Percentiles rank a stretch among this genome's conserved stretches.
phyloP scores from a whole-genome alignment of 2,329 filamentous ascomycete species.

The Iodosphaeria phyllophila region DNA sequence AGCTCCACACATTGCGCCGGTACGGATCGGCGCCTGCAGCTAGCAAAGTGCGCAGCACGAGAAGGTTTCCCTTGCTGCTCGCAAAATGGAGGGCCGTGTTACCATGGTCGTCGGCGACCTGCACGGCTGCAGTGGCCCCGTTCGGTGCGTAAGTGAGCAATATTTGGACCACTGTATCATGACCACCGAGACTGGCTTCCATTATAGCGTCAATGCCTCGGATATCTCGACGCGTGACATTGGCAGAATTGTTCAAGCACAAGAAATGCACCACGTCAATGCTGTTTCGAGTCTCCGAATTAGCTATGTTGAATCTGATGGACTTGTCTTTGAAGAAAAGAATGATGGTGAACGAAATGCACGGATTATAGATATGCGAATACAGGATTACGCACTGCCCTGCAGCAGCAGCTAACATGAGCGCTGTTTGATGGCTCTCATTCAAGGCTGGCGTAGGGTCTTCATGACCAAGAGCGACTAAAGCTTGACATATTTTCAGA shows the following conservation, averaged over 20 bases:
- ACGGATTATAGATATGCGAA: no score
- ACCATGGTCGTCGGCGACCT: conserved; percentile 47
- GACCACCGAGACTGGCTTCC: conserved; percentile 39
- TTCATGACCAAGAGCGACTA: conserved; percentile 63
- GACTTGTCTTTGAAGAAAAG: no score
- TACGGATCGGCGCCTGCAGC: conserved; percentile 61
- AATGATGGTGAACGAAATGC: no score
- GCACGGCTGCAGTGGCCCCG: conserved; percentile 33
- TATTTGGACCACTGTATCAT: conserved; percentile 47
- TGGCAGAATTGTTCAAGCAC: conserved; percentile 40
- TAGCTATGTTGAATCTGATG: no score
- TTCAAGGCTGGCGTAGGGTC: conserved; percentile 55
- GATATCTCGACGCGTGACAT: conserved; percentile 46
- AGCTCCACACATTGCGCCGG: conserved; percentile 55
- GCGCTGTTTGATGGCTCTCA: conserved; percentile 59
- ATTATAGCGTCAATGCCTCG: conserved; percentile 55
- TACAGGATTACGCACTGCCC: no score
- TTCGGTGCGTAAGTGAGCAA: conserved; percentile 40
- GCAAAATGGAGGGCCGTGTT: conserved; percentile 82
- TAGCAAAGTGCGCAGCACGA: conserved; percentile 58
- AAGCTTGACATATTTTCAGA: conserved; percentile 45
- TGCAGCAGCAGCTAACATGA: conserved; percentile 56
- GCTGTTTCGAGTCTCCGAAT: no score
- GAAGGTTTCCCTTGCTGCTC: conserved; percentile 60
- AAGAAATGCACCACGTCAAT: conserved; percentile 58